phyloP scores from a whole-genome alignment of 495 filamentous ascomycete genomes.

The Neurospora cerealis region DNA sequence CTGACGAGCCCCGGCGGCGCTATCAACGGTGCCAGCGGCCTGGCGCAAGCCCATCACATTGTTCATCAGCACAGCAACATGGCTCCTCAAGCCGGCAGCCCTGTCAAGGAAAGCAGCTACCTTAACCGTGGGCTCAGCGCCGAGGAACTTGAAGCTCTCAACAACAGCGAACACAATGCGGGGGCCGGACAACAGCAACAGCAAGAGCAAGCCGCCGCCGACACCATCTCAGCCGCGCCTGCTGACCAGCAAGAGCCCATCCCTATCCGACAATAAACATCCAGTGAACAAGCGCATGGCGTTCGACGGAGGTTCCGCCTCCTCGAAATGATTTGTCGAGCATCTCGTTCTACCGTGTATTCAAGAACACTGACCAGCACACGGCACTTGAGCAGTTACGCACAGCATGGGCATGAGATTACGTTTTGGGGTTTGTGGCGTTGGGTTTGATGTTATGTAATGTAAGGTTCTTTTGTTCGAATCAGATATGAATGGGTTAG shows the following conservation, averaged over 20 bases:
- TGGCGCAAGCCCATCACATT: conserved; percentile 27
- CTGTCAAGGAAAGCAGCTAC: conserved; percentile 78
- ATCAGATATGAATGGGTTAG: neutral
- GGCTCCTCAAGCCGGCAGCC: conserved; percentile 57
- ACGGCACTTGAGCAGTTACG: neutral
- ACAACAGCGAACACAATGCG: conserved; percentile 12
- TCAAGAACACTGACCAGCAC: neutral
- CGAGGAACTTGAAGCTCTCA: conserved; percentile 48
- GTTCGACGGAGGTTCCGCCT: neutral
- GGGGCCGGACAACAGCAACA: conserved; percentile 5
- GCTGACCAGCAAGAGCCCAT: conserved; percentile 43
- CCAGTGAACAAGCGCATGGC: neutral
- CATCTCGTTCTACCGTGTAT: neutral
- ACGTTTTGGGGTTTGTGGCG: neutral
- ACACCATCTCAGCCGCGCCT: conserved; percentile 3
- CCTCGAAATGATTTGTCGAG: neutral
- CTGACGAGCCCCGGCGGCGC: conserved; percentile 54
- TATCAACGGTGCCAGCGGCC: conserved; percentile 33
- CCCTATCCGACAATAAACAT: conserved; percentile 48
- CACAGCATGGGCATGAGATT: neutral
- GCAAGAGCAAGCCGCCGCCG: conserved; percentile 5
- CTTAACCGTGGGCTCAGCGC: conserved; percentile 65
- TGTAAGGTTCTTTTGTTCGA: neutral
- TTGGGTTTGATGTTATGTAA: neutral
- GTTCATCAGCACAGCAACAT: conserved; percentile 33